Percentiles rank a stretch among this genome's conserved stretches.
Evolutionary conservation across 495 filamentous ascomycete genomes (phyloP).

Genomic region (Acidiella bohemica): DNA sequence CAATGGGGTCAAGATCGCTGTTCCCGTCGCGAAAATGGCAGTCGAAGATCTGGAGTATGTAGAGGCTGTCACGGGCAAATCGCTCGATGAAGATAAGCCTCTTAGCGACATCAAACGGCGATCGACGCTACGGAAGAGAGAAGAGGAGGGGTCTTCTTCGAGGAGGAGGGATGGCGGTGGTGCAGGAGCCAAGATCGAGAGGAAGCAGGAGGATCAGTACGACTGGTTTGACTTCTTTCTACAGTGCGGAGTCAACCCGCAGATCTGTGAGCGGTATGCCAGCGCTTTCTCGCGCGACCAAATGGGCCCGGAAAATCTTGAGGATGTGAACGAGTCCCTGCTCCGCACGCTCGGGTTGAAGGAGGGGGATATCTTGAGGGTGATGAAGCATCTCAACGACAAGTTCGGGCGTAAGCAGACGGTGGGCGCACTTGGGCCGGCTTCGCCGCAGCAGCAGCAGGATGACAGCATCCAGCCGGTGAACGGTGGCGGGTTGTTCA

Average conservation of each 20-base stretch:
- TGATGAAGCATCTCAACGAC: conserved; percentile 78
- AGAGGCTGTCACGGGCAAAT: conserved; percentile 70
- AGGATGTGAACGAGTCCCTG: conserved; percentile 69
- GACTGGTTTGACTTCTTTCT: conserved; percentile 99
- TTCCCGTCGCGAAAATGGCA: conserved; percentile 90
- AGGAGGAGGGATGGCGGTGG: conserved; percentile 12
- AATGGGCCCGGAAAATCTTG: conserved; percentile 84
- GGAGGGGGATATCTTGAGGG: conserved; percentile 90
- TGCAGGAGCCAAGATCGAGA: conserved; percentile 37
- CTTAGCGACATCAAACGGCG: conserved; percentile 58
- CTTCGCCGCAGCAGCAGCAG: conserved; percentile 15
- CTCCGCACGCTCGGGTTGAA: conserved; percentile 79
- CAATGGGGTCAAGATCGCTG: conserved; percentile 96
- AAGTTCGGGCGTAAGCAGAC: conserved; percentile 62
- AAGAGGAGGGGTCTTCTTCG: too few relatives aligned
- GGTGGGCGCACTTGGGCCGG: conserved; percentile 42
- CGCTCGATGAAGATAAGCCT: conserved; percentile 92
- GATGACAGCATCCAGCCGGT: conserved; percentile 25
- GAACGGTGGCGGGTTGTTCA: conserved; percentile 63
- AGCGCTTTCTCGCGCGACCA: conserved; percentile 77
- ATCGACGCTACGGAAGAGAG: conserved; percentile 28
- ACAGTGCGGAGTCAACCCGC: conserved; percentile 73
- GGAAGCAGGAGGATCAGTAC: conserved; percentile 61
- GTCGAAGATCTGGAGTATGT: conserved; percentile 90
- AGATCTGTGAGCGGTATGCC: conserved; percentile 87